A percentile compares a stretch with the other conserved stretches of the same genome.
phyloP scores from a whole-genome alignment of 1,284 basidiomycete species.

The Heterobasidion irregulare region DNA sequence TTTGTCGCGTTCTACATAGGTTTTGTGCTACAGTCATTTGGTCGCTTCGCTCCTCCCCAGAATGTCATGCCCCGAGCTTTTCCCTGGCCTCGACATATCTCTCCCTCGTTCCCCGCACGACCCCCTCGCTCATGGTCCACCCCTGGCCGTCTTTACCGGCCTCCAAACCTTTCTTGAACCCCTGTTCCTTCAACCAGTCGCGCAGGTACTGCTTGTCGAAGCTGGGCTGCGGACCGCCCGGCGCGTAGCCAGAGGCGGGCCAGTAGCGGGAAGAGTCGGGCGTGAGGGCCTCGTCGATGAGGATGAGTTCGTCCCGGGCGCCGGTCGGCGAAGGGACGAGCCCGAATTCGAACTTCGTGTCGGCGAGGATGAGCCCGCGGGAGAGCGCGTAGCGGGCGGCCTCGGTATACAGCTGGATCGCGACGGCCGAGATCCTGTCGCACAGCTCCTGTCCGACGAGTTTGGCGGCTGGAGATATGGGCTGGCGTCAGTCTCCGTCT shows the following conservation, averaged over 20 bases:
- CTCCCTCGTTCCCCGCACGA: slow-evolving; percentile 69
- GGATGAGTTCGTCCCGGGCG: slow-evolving; percentile 53
- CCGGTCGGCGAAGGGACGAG: slow-evolving; percentile 34
- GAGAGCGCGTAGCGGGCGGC: slow-evolving; percentile 75
- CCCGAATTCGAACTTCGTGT: slow-evolving; percentile 83
- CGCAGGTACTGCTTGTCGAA: slow-evolving; percentile 98
- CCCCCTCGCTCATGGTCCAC: slow-evolving; percentile 69
- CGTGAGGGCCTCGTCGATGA: slow-evolving; percentile 95
- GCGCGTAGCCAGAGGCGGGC: slow-evolving; percentile 69
- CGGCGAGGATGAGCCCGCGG: slow-evolving; percentile 91
- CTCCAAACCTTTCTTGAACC: slow-evolving; percentile 77
- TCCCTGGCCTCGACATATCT: slow-evolving; percentile 67
- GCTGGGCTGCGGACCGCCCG: slow-evolving; percentile 77
- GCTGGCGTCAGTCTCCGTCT: neutral
- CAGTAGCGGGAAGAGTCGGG: slow-evolving; percentile 98
- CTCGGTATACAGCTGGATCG: slow-evolving; percentile 66
- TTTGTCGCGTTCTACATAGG: no score
- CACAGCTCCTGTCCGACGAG: slow-evolving; percentile 69
- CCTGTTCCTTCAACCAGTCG: slow-evolving; percentile 75
- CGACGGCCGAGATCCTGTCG: slow-evolving; percentile 45
- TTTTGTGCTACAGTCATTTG: no score
- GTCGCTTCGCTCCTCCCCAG: neutral
- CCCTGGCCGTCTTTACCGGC: slow-evolving; percentile 60
- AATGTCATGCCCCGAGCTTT: slow-evolving; percentile 1
- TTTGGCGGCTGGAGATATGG: slow-evolving; percentile 36